Base-by-base conservation (phyloP, 2,329 filamentous ascomycete species). In the Penicillium italicum region DNA sequence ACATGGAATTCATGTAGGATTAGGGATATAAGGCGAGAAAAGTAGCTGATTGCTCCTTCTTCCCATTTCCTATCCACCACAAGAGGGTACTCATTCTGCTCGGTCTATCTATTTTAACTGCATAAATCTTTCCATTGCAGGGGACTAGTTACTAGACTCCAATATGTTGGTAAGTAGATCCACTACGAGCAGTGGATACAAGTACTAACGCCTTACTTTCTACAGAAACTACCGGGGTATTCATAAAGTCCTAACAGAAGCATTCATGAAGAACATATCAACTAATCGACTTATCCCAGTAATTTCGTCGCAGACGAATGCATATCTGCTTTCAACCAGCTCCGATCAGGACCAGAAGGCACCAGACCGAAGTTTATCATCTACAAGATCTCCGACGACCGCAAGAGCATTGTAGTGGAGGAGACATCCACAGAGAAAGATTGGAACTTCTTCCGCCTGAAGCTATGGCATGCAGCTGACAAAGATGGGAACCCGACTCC, bases 351-450 rank as follows among this genome's bases (percentile, higher is more conserved):
- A 0, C 57, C 72, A 14, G 69, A 69, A 6, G 72, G 81, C 57
- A 62, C 64, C 5, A 65, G 70, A n/a, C 66, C 82, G 2, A 79
- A 82, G 56, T 66, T 80, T 6, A 75, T 82, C 4, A 75, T 83
- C 62, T 74, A 67, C 68, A 72, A 72, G 62, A 66, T 74, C 54
- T 70, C 70, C 30, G 72, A 74, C 57, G 66, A 73, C 49, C 62
- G 70, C 61, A 69, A 69, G 46, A 59, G 66, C 42, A 67, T 74
- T 36, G 62, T 73, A 37, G 68, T 74, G 28, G 72, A 74, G 40
- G 70, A 74, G 49, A 58, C 61, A 41, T 71, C 70, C 38, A 58
- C 57, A 22, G 71, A 72, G 41, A 34, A 57, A 16, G 67, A 74
- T 52, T 74, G 70, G 55, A 67, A 74, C 31, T 41, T 55, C 5